phyloP scores from a whole-genome alignment of 2,329 filamentous ascomycete species.

The Thelonectria discophora region DNA sequence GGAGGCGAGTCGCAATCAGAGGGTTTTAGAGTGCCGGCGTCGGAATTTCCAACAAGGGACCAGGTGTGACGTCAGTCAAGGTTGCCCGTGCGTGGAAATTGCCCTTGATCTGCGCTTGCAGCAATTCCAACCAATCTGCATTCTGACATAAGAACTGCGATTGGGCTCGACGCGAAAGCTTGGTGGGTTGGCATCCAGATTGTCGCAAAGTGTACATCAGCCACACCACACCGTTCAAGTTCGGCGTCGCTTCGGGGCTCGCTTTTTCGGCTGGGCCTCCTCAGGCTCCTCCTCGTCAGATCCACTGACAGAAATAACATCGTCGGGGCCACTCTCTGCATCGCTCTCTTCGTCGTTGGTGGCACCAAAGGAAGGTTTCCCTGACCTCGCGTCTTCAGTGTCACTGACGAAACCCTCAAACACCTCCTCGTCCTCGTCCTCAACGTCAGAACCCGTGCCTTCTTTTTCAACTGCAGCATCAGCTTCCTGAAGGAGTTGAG shows the following conservation, averaged over 20 bases:
- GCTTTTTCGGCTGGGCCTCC: slow-evolving; percentile 37
- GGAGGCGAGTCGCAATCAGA: background rate
- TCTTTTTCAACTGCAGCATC: slow-evolving; percentile 41
- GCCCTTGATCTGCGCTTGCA: background rate
- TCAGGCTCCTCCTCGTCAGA: slow-evolving; percentile 44
- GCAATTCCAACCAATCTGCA: background rate
- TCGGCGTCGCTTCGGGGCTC: slow-evolving; percentile 41
- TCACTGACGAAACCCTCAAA: slow-evolving; percentile 52
- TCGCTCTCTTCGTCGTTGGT: slow-evolving; percentile 47
- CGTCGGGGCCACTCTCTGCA: slow-evolving; percentile 53
- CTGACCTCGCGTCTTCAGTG: slow-evolving; percentile 45
- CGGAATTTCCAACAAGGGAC: background rate
- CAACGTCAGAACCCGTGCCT: slow-evolving; percentile 49
- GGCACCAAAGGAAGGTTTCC: slow-evolving; percentile 45
- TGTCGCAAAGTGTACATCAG: background rate
- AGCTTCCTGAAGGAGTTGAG: slow-evolving; percentile 41
- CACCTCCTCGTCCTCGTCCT: slow-evolving; percentile 50
- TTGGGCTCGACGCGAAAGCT: background rate
- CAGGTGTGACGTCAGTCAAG: background rate
- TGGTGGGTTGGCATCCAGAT: background rate
- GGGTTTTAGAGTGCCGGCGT: background rate
- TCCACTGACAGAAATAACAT: slow-evolving; percentile 42
- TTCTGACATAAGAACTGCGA: background rate
- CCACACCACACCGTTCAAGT: slow-evolving; percentile 30
- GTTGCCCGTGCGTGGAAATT: background rate